Conservation (phyloP, 352 stramenopile genomes). For the Phytopythium vexans region DNA sequence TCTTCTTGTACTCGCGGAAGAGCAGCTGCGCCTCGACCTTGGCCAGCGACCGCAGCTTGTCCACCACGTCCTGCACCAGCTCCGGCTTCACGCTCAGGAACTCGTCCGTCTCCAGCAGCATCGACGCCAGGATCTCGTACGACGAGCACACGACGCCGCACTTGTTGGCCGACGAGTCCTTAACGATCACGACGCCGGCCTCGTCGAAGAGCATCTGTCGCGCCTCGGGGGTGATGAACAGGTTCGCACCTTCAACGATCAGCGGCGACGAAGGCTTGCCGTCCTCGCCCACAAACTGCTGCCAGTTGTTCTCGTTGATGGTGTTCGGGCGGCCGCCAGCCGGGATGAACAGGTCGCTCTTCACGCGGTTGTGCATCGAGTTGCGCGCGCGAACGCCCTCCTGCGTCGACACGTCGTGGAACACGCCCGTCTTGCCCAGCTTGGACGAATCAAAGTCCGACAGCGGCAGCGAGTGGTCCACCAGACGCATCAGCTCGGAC, state of each 20-base stretch:
- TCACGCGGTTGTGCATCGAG: slow-evolving; percentile 96
- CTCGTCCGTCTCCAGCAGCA: slow-evolving; percentile 95
- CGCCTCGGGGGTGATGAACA: slow-evolving; percentile 83
- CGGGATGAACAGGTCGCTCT: slow-evolving; percentile 85
- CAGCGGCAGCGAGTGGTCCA: slow-evolving; percentile 90
- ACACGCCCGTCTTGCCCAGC: slow-evolving; percentile 45
- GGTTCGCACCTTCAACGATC: slow-evolving; percentile 84
- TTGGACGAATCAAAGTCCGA: slow-evolving; percentile 61
- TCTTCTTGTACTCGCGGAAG: slow-evolving; percentile 96
- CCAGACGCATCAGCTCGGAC: slow-evolving; percentile 92
- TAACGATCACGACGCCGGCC: slow-evolving; percentile 95
- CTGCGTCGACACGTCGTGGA: slow-evolving; percentile 80
- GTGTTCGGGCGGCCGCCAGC: slow-evolving; percentile 78
- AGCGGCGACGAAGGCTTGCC: slow-evolving; percentile 78
- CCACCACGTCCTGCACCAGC: slow-evolving; percentile 92
- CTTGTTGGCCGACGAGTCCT: slow-evolving; percentile 95
- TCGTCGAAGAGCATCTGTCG: slow-evolving; percentile 93
- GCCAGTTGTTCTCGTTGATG: slow-evolving; percentile 88
- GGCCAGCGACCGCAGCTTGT: slow-evolving; percentile 91
- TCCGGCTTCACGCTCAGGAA: slow-evolving; percentile 96
- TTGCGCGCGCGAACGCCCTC: slow-evolving; percentile 92
- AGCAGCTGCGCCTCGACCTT: slow-evolving; percentile 95
- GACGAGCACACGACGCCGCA: slow-evolving; percentile 83
- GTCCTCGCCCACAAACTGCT: slow-evolving; percentile 56
- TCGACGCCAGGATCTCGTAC: slow-evolving; percentile 89